Base-by-base conservation (phyloP, 2,329 filamentous ascomycete species). In the Alternaria panax region DNA sequence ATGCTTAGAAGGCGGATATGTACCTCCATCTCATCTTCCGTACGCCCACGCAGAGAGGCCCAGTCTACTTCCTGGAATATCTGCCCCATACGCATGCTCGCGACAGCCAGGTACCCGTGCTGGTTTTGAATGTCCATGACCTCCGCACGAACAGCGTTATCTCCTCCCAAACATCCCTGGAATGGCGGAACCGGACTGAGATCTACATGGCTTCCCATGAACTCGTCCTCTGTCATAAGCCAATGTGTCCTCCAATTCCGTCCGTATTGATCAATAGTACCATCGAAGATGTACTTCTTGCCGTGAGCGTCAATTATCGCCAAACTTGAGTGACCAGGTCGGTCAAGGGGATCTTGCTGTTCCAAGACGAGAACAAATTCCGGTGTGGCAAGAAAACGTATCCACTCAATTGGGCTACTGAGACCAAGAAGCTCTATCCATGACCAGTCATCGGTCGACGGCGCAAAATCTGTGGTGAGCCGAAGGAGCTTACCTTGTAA, bases 241-340 rank as follows among this genome's bases (percentile, higher is more conserved):
- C 41, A 54, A 38, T 46, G 28, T 14, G 22, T 54, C 30, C 14
- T n/a, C 51, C 51, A 54, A 7, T 45, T 3, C 16, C 40, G n/a
- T 30, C 28, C 51, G 30, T 27, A 54, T 36, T 53, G 51, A 11
- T 54, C 41, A 18, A 27, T 27, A 18, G 40, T 54, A 40, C 41
- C 41, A 16, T 54, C 51, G 6, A 54, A 46, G 5, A 46, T 20
- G 28, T 45, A 11, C 9, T 54, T 22, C 9, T 9, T 34, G n/a
- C 22, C n/a, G 41, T 54, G 36, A 20, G 12, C 28, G 16, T 54
- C 41, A 8, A 5, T 36, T 20, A 54, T 7, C 28, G 20, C 1
- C 11, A 46, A 22, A 24, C 30, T 27, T 3, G 41, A 54, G 30
- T 54, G 51, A 11, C 9, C 14, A 5, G 28, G 22, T 14, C 24